A percentile compares a stretch with the other conserved stretches of the same genome.
Conservation (phyloP, 495 filamentous ascomycete species). For the Elasticomyces elasticus region DNA sequence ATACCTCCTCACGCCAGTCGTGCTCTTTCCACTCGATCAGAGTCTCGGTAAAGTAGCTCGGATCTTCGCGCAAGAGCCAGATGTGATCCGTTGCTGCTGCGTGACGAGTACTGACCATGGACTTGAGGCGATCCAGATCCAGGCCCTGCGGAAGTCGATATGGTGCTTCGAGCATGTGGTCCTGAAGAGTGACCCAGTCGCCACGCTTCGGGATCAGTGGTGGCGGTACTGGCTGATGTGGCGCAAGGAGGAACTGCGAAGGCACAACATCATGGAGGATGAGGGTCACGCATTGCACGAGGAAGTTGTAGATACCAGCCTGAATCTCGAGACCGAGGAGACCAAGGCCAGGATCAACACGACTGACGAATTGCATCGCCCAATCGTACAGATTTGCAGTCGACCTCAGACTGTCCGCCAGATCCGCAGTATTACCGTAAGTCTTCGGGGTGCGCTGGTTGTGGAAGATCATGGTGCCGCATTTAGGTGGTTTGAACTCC, state of each 20-base stretch:
- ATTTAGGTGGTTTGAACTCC: slow-evolving; percentile 28
- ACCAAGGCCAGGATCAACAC: slow-evolving; percentile 36
- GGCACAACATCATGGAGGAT: slow-evolving; percentile 38
- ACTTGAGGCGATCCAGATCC: slow-evolving; percentile 34
- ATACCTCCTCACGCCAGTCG: slow-evolving; percentile 23
- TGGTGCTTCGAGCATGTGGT: slow-evolving; percentile 32
- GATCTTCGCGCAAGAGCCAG: slow-evolving; percentile 46
- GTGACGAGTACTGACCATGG: slow-evolving; percentile 33
- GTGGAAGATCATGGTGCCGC: slow-evolving; percentile 37
- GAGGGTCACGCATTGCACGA: slow-evolving; percentile 30
- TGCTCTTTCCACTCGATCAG: slow-evolving; percentile 36
- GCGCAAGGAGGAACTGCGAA: not conserved
- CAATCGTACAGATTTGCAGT: slow-evolving; percentile 17
- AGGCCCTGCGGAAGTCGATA: slow-evolving; percentile 36
- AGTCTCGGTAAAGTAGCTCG: slow-evolving; percentile 38
- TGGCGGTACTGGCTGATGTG: slow-evolving; percentile 17
- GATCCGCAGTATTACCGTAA: slow-evolving; percentile 40
- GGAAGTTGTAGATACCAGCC: slow-evolving; percentile 35
- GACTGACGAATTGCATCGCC: slow-evolving; percentile 20
- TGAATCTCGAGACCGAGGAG: slow-evolving; percentile 41
- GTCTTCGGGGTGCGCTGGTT: slow-evolving; percentile 25
- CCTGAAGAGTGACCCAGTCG: not conserved
- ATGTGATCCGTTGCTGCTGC: slow-evolving; percentile 41
- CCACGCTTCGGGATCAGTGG: slow-evolving; percentile 24
- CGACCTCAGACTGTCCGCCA: slow-evolving; percentile 29